Conservation (phyloP, 352 stramenopile genomes). For the Pythium oligandrum region DNA sequence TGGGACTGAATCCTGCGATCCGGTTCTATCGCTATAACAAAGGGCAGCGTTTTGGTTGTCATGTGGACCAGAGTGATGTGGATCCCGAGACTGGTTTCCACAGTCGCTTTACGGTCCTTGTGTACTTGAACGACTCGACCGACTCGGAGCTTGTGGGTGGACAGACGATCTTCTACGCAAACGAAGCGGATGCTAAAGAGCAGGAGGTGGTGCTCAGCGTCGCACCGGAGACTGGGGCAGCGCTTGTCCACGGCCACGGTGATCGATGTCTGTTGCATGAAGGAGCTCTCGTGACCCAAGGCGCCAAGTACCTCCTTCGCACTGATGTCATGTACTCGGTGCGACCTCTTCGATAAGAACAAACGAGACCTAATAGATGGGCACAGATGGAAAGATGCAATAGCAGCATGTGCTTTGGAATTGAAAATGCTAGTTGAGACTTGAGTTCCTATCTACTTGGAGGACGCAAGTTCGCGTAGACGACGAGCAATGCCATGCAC, state of each 20-base stretch:
- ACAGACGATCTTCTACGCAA: constrained; percentile 69
- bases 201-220: constrained; percentile 53
- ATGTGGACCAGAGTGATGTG: constrained; percentile 84
- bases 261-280: constrained; percentile 77
- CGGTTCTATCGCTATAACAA: constrained; percentile 72
- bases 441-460: constrained; percentile 2
- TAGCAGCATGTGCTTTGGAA: too few species aligned
- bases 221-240: constrained; percentile 54
- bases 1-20: constrained; percentile 64
- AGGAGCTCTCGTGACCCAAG: constrained; percentile 49
- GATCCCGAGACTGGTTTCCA: constrained; percentile 60
- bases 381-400: too few species aligned
- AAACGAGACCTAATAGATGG: background rate
- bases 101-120: constrained; percentile 78
- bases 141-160: constrained; percentile 72
- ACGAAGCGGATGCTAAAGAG: constrained; percentile 34
- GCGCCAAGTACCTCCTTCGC: constrained; percentile 70
- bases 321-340: constrained; percentile 80
- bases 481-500: constrained; percentile 63
- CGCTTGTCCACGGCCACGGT: constrained; percentile 68
- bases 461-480: constrained; percentile 50
- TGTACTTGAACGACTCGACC: constrained; percentile 72
- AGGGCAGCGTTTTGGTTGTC: constrained; percentile 72
- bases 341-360: constrained; percentile 10
- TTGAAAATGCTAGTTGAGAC: too few species aligned